Conservation (phyloP, 768 basidiomycete species). For the Boletus sp. region DNA sequence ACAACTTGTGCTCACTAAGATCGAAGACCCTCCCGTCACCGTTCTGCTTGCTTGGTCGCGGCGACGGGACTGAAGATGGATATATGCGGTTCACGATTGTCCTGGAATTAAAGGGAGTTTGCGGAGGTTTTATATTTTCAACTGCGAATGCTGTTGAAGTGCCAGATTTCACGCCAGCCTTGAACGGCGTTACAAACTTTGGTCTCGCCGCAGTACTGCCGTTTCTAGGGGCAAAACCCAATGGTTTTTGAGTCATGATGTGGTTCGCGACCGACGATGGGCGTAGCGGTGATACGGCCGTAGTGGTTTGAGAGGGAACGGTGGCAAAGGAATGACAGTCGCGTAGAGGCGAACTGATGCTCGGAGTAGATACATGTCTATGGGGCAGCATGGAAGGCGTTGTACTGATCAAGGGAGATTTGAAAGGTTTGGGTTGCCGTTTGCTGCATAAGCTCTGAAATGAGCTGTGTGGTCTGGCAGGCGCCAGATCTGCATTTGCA, state of each 20-base stretch:
- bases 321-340: not conserved
- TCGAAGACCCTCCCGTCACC: conserved; percentile 33
- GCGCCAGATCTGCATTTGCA: conserved; percentile 21
- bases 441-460: conserved; percentile 10
- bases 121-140: conserved; percentile 1
- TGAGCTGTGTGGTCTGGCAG: conserved; percentile 10
- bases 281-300: conserved; percentile 36
- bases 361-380: conserved; percentile 30
- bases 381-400: conserved; percentile 2
- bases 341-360: conserved; percentile 21
- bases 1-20: conserved; percentile 37
- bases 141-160: conserved; percentile 18
- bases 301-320: conserved; percentile 7
- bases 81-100: conserved; percentile 18
- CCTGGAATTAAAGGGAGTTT: not conserved
- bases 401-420: conserved; percentile 41
- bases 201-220: conserved; percentile 33
- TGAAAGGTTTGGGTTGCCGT: conserved; percentile 40
- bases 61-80: conserved; percentile 18
- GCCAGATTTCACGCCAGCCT: conserved; percentile 47
- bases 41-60: conserved; percentile 7
- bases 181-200: conserved; percentile 66
- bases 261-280: conserved; percentile 26
- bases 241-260: conserved; percentile 14
- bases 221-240: conserved; percentile 24